Evolutionary conservation across 257 asterid genomes (phyloP).

Genomic region (Henckelia pumila): DNA sequence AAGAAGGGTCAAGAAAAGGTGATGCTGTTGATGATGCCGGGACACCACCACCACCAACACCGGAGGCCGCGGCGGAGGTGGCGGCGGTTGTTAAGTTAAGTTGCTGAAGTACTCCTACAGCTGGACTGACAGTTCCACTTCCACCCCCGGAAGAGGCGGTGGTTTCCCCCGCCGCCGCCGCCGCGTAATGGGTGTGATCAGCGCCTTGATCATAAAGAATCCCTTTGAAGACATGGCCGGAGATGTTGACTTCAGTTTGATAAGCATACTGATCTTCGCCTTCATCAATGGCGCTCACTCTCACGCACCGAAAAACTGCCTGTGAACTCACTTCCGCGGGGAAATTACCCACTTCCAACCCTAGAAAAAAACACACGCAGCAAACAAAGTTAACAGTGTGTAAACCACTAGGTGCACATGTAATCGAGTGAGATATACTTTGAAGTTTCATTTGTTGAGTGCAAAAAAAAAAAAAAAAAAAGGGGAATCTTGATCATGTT

Average conservation of each 20-base stretch:
- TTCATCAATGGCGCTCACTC: slow-evolving; percentile 50
- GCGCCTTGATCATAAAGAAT: slow-evolving; percentile 49
- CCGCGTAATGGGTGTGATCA: slow-evolving; percentile 13
- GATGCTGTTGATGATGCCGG: slow-evolving; percentile 19
- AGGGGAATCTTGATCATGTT: too few relatives aligned
- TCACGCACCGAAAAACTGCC: slow-evolving; percentile 48
- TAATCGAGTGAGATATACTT: too few relatives aligned
- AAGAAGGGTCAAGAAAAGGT: slow-evolving; percentile 37
- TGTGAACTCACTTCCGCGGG: slow-evolving; percentile 45
- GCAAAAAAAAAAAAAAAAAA: too few relatives aligned
- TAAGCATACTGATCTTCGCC: slow-evolving; percentile 46
- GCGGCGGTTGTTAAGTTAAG: slow-evolving; percentile 27
- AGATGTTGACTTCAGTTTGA: slow-evolving; percentile 47
- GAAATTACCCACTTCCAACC: slow-evolving; percentile 44
- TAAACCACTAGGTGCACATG: too few relatives aligned
- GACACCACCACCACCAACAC: slow-evolving; percentile 26
- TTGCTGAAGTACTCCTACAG: slow-evolving; percentile 29
- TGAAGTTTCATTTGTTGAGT: too few relatives aligned
- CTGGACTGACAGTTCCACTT: slow-evolving; percentile 39
- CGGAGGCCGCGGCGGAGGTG: background rate
- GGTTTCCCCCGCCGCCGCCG: too few relatives aligned
- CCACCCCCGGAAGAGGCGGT: slow-evolving; percentile 42
- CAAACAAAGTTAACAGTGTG: background rate
- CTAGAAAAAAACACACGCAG: slow-evolving; percentile 25
- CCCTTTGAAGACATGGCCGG: slow-evolving; percentile 52